Evolutionary conservation across 2,329 filamentous ascomycete genomes (phyloP).

Genomic region (Neobulgaria alba): DNA sequence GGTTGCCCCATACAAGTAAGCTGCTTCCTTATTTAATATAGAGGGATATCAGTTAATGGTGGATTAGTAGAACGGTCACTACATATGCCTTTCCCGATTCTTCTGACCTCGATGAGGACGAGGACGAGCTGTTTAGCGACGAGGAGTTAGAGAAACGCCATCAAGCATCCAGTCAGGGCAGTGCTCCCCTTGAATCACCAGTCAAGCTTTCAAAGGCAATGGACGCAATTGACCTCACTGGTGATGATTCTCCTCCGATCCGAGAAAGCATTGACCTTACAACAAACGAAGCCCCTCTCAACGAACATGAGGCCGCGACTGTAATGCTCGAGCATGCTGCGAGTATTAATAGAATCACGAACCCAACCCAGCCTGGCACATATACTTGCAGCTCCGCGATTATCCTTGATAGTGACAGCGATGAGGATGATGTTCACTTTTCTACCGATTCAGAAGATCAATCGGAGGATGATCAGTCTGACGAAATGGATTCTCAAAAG

Average conservation of each 20-base stretch:
- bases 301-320: slow-evolving; percentile 3
- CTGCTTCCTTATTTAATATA: no score
- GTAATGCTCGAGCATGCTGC: slow-evolving; percentile 7
- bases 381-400: slow-evolving; percentile 11
- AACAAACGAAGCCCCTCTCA: slow-evolving; percentile 11
- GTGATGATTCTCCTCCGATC: slow-evolving; percentile 18
- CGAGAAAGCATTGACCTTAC: slow-evolving; percentile 14
- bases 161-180: slow-evolving; percentile 21
- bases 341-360: slow-evolving; percentile 6
- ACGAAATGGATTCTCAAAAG: background rate
- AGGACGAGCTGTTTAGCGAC: slow-evolving; percentile 20
- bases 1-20: slow-evolving; percentile 23
- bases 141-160: slow-evolving; percentile 15
- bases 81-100: slow-evolving; percentile 23
- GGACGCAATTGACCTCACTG: slow-evolving; percentile 25
- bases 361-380: slow-evolving; percentile 5
- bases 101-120: slow-evolving; percentile 25
- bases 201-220: slow-evolving; percentile 14
- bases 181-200: slow-evolving; percentile 19
- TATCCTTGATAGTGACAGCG: slow-evolving; percentile 11
- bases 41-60: no score
- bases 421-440: slow-evolving; percentile 12
- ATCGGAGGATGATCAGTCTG: background rate
- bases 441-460: slow-evolving; percentile 10
- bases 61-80: slow-evolving; percentile 11